phyloP scores from a whole-genome alignment of 2,329 filamentous ascomycete genomes.

The Lasiodiplodia sp. region DNA sequence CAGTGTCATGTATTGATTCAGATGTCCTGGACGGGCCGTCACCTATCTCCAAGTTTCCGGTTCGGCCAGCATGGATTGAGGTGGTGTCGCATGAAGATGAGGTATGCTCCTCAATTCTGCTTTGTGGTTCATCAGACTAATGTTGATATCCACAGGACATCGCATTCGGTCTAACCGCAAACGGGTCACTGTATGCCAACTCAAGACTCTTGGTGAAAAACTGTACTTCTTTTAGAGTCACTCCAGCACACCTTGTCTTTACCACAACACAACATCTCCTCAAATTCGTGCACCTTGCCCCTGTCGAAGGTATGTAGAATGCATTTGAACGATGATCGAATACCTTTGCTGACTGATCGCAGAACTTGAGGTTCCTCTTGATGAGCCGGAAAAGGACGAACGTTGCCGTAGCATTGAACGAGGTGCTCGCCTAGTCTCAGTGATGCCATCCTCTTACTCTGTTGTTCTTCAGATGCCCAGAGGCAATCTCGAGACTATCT shows the following conservation, averaged over 20 bases:
- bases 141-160: slow-evolving; percentile 47
- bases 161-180: slow-evolving; percentile 72
- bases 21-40: not conserved
- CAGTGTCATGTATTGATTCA: not conserved
- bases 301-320: slow-evolving; percentile 63
- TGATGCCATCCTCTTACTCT: slow-evolving; percentile 86
- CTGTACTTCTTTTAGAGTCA: slow-evolving; percentile 89
- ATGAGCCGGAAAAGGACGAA: slow-evolving; percentile 92
- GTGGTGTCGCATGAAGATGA: slow-evolving; percentile 49
- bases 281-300: slow-evolving; percentile 87
- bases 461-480: slow-evolving; percentile 93
- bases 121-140: slow-evolving; percentile 23
- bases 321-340: slow-evolving; percentile 37
- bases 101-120: slow-evolving; percentile 38
- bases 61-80: slow-evolving; percentile 35
- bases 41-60: slow-evolving; percentile 15
- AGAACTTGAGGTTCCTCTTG: slow-evolving; percentile 83
- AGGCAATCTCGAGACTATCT: slow-evolving; percentile 95
- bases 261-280: slow-evolving; percentile 92
- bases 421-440: slow-evolving; percentile 84
- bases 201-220: slow-evolving; percentile 78
- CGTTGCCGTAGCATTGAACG: slow-evolving; percentile 91
- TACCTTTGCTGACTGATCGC: not conserved
- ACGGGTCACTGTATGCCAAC: slow-evolving; percentile 81
- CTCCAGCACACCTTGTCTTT: slow-evolving; percentile 82